Percentiles rank a stretch among this genome's conserved stretches.
These are phyloP conservation scores for Arachnomyces sp. DNA, from an alignment of 2,329 filamentous ascomycete genomes.

Conservation along the genomic window DNA sequence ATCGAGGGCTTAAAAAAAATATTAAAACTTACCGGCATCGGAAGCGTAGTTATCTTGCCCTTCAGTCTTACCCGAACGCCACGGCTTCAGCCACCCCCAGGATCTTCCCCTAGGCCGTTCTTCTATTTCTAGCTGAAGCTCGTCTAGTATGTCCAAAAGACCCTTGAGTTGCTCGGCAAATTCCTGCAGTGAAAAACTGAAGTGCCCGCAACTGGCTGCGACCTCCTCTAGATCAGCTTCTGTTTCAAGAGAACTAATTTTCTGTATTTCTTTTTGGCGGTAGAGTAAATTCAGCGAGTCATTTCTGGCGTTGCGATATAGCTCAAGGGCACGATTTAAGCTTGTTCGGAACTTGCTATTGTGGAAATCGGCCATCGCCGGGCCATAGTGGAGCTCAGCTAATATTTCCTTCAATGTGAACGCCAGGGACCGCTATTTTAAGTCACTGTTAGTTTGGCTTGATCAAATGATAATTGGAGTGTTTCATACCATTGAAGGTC, in stretches of 20 bases:
- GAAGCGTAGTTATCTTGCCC: conserved; percentile 14
- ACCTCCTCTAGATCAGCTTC: conserved; percentile 96
- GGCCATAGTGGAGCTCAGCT: conserved; percentile 74
- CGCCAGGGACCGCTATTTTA: conserved; percentile 67
- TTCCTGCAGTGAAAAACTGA: conserved; percentile 83
- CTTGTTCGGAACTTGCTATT: conserved; percentile 76
- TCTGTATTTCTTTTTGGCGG: conserved; percentile 58
- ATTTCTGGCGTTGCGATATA: conserved; percentile 70
- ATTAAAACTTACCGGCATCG: conserved; percentile 20
- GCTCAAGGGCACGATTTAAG: conserved; percentile 66
- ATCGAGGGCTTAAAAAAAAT: no score
- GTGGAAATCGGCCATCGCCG: conserved; percentile 52
- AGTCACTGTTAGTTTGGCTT: conserved; percentile 12
- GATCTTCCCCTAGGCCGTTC: conserved; percentile 55
- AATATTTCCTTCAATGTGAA: conserved; percentile 85
- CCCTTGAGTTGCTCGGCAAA: conserved; percentile 83
- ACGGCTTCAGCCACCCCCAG: conserved; percentile 85
- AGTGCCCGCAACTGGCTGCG: conserved; percentile 94
- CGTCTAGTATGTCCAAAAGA: conserved; percentile 77
- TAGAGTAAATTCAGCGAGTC: conserved; percentile 75
- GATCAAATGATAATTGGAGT: not conserved
- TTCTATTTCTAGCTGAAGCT: conserved; percentile 63
- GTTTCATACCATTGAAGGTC: conserved; percentile 67
- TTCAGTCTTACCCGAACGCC: conserved; percentile 43
- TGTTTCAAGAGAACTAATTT: conserved; percentile 61